A percentile compares a stretch with the other conserved stretches of the same genome.
Evolutionary conservation across 179 eudicot genomes (phyloP).

Genomic region (Beta lomatogona): DNA sequence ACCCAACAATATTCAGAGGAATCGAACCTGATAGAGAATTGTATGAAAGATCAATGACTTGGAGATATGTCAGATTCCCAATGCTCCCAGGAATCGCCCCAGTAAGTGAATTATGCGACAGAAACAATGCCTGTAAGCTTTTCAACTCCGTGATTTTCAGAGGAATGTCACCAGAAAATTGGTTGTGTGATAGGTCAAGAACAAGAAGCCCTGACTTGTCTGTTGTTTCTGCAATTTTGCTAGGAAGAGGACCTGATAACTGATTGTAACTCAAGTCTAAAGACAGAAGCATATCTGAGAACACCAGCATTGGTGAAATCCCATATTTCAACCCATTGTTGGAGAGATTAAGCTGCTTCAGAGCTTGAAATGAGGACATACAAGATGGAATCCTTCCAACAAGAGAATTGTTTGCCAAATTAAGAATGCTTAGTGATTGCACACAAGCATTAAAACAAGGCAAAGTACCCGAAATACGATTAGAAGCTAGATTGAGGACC

Average conservation of each 20-base stretch:
- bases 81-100: conserved; percentile 78
- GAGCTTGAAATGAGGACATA: conserved; percentile 56
- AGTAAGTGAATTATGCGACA: conserved; percentile 69
- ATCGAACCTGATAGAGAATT: conserved; percentile 75
- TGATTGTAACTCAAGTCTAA: conserved; percentile 79
- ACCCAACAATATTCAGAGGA: conserved; percentile 83
- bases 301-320: conserved; percentile 73
- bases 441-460: conserved; percentile 68
- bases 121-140: conserved; percentile 73
- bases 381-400: conserved; percentile 84
- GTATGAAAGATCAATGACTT: conserved; percentile 86
- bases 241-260: conserved; percentile 70
- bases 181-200: conserved; percentile 86
- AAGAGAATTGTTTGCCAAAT: conserved; percentile 72
- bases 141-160: conserved; percentile 61
- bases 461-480: conserved; percentile 64
- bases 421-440: conserved; percentile 59
- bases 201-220: conserved; percentile 73
- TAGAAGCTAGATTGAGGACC: conserved; percentile 61
- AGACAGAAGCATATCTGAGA: conserved; percentile 65
- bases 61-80: conserved; percentile 90
- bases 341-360: conserved; percentile 73
- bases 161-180: conserved; percentile 75
- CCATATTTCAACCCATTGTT: conserved; percentile 59
- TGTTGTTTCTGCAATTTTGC: conserved; percentile 55